Base-by-base conservation (phyloP, 208 protist genomes). In the Trypanosoma lewisi region DNA sequence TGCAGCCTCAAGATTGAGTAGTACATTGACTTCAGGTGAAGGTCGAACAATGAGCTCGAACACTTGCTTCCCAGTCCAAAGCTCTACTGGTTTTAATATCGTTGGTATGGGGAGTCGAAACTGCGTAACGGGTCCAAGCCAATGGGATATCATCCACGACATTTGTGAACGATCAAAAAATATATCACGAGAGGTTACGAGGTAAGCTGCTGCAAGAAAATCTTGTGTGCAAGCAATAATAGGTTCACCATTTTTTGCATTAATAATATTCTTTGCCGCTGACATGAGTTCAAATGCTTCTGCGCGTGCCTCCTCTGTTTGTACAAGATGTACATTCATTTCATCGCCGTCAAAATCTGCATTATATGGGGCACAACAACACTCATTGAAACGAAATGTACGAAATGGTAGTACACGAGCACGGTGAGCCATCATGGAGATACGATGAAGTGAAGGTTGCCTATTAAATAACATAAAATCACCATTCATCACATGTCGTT, bases 281-380 rank as follows among this genome's bases (percentile, higher is more conserved):
- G 85, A 85, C 98, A 99, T 99, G 37, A 99, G 76, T 56, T 87
- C 76, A 61, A 86, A 54, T 39, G 97, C 98, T 82, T 99, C 99
- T 4, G 98, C 97, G 21, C 96, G 86, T 17, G 99, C 98, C 76
- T 99, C 98, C 62, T 99, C 88, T 0, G 98, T 99, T 80, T 99
- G 99, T 48, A 98, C 98, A 53, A 99, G 63, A 77, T 99, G 98
- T 12, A 99, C 69, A 77, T 99, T 99, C 99, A 99, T 99, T 82
- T 99, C 98, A 86, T 99, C 99, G 19, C 97, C 97, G 78, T 99
- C 98, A 78, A 99, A 99, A 77, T 99, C 98, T 16, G 98, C 98
- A 84, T 99, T 99, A 90, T 99, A 99, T 42, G 98, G 98, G 28
- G 93, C 82, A 70, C 98, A 99, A 62, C 93, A 98, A 83, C 96